These are phyloP conservation scores for Cladosporium sp. DNA, from an alignment of 2,329 filamentous ascomycete genomes.

Conservation along the genomic window DNA sequence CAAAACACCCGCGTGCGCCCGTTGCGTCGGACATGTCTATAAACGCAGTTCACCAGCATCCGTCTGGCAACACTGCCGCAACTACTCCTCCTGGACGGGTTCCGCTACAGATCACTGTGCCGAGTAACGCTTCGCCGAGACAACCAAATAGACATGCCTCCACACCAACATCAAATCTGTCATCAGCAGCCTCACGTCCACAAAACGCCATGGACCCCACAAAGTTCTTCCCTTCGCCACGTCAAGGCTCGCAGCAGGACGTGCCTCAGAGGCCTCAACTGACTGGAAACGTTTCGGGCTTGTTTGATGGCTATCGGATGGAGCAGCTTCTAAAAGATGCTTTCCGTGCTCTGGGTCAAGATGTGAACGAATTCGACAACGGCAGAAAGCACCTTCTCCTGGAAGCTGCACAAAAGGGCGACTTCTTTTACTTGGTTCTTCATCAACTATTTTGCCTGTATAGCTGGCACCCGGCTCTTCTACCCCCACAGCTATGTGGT, in stretches of 20 bases:
- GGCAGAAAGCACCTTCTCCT: slow-evolving; percentile 52
- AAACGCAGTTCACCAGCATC: too few species aligned
- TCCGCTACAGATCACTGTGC: neutral
- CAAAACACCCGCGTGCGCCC: too few species aligned
- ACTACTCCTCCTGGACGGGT: neutral
- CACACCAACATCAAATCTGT: neutral
- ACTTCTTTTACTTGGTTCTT: slow-evolving; percentile 61
- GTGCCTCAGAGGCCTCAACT: neutral
- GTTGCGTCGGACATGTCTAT: too few species aligned
- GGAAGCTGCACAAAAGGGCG: slow-evolving; percentile 53
- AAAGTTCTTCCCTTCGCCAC: neutral
- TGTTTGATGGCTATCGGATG: neutral
- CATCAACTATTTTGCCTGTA: slow-evolving; percentile 64
- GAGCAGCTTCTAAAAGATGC: slow-evolving; percentile 1
- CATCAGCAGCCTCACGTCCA: neutral
- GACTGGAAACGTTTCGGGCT: neutral
- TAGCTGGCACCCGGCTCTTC: slow-evolving; percentile 36
- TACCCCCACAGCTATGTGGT: slow-evolving; percentile 38
- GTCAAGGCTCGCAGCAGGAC: neutral
- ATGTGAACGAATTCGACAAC: slow-evolving; percentile 15
- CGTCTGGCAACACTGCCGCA: slow-evolving; percentile 29
- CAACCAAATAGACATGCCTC: neutral
- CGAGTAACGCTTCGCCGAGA: neutral
- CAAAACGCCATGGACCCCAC: neutral
- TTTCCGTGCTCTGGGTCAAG: neutral